These are phyloP conservation scores for Globisporangium carolinianum DNA, from an alignment of 352 stramenopile genomes.

Conservation along the genomic window DNA sequence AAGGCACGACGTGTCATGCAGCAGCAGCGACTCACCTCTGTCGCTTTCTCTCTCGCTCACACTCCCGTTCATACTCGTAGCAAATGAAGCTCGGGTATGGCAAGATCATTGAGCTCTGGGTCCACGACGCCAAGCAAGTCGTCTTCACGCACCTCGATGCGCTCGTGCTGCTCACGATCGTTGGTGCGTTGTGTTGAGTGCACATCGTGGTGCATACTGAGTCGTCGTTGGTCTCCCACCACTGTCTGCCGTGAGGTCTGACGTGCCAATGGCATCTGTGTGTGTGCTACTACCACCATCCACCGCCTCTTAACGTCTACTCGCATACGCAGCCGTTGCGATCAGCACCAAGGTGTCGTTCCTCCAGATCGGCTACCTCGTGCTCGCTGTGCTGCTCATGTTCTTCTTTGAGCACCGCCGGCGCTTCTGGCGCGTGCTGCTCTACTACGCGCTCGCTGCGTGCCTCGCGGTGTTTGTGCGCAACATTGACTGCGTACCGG, in stretches of 20 bases:
- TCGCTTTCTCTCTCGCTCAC: background rate
- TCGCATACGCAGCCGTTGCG: conserved; percentile 42
- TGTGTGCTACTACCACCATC: background rate
- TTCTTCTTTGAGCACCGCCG: conserved; percentile 77
- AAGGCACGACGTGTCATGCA: background rate
- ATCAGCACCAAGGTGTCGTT: conserved; percentile 78
- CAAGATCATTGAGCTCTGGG: conserved; percentile 48
- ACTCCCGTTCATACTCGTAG: conserved; percentile 12
- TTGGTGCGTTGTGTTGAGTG: conserved; percentile 29
- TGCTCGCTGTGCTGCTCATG: conserved; percentile 73
- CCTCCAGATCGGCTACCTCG: conserved; percentile 77
- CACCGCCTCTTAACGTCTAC: too few species aligned
- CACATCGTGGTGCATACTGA: too few species aligned
- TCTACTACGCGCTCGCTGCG: conserved; percentile 60
- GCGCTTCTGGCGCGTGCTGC: conserved; percentile 69
- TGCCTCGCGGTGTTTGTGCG: conserved; percentile 74
- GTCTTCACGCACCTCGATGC: conserved; percentile 73
- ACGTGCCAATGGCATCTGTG: background rate
- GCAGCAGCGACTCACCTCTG: too few species aligned
- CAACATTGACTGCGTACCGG: conserved; percentile 63
- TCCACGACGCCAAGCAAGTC: conserved; percentile 64
- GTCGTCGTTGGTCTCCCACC: background rate
- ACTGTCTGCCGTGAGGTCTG: background rate
- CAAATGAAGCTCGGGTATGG: conserved; percentile 46
- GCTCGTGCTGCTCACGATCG: conserved; percentile 74